These are phyloP conservation scores for Pseudogymnoascus sp. DNA, from an alignment of 2,329 filamentous ascomycete genomes.

Conservation along the genomic window DNA sequence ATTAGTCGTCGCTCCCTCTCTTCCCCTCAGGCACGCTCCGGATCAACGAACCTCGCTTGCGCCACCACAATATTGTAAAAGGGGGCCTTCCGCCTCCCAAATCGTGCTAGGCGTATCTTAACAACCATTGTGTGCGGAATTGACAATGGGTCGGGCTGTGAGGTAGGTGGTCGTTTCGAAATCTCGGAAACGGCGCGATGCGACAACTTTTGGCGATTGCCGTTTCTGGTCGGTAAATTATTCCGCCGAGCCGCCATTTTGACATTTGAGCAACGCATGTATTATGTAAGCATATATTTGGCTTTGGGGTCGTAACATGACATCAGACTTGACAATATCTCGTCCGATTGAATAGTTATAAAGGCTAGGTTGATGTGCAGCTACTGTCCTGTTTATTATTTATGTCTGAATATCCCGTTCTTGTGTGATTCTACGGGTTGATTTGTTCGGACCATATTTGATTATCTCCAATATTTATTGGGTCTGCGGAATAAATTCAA, in stretches of 20 bases:
- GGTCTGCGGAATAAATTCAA: neutral
- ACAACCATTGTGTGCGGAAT: slow-evolving; percentile 64
- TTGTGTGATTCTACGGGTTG: neutral
- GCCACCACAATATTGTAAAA: slow-evolving; percentile 97
- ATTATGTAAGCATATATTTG: neutral
- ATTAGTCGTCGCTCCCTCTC: neutral
- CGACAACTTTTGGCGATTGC: slow-evolving; percentile 4
- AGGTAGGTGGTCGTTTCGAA: slow-evolving; percentile 12
- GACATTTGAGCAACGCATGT: neutral
- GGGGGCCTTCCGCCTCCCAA: slow-evolving; percentile 79
- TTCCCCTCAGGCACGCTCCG: neutral
- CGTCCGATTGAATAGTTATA: neutral
- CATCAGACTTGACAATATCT: neutral
- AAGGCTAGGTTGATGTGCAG: neutral
- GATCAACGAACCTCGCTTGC: slow-evolving; percentile 66
- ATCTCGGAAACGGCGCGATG: slow-evolving; percentile 5
- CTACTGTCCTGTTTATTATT: neutral
- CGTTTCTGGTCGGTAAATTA: neutral
- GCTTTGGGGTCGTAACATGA: neutral
- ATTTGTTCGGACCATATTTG: neutral
- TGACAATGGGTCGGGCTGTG: slow-evolving; percentile 13
- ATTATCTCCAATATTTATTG: neutral
- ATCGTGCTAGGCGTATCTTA: slow-evolving; percentile 87
- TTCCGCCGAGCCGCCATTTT: neutral
- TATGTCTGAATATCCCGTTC: neutral